Base-by-base conservation (phyloP, 176 grass and related monocot species). In the Hordeum marinum region DNA sequence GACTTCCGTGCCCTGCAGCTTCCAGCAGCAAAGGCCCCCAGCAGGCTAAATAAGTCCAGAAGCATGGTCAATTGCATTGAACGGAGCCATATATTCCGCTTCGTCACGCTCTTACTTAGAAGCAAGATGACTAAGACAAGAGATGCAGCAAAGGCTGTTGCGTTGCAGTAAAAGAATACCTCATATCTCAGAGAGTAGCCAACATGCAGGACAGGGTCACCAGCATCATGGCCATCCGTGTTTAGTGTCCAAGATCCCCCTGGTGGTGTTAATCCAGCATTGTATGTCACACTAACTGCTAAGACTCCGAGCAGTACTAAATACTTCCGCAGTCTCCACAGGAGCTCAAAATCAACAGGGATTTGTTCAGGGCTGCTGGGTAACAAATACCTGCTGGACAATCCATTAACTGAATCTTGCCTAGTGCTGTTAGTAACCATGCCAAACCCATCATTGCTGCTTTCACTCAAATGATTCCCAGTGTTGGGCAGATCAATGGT, bases 81-180 rank as follows among this genome's bases (percentile, higher is more conserved):
- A 11, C 42, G 63, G 35, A 91, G 64, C 86, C 87, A 91, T 1
- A 62, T 11, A 5, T 55, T 20, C 54, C 24, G 60, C 18, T 78
- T 81, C 1, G 87, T 23, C 29, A 88, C 87, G 13, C 52, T 35
- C 59, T 91, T 86, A 40, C 87, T 91, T 14, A 91, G 66, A 61
- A 91, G 89, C 72, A 94, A 83, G 32, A 91, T 91, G 61, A 94
- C 88, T 55, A 91, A 80, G n/a, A 91, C 76, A 64, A 94, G 69
- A 24, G 88, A 90, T 46, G 88, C 65, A 64, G 84, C 84, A 37
- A 90, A 90, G 14, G 84, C 88, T 48, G 88, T 79, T 45, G 88
- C 58, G 15, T 90, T 90, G 74, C 34, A 79, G 80, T 90, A 87
- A 79, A 90, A 83, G 80, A 90, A 90, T 9, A 83, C 45, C 45